A percentile compares a stretch with the other conserved stretches of the same genome.
Evolutionary conservation across 1,284 basidiomycete species (phyloP).

Genomic region (Puccinia triticina): DNA sequence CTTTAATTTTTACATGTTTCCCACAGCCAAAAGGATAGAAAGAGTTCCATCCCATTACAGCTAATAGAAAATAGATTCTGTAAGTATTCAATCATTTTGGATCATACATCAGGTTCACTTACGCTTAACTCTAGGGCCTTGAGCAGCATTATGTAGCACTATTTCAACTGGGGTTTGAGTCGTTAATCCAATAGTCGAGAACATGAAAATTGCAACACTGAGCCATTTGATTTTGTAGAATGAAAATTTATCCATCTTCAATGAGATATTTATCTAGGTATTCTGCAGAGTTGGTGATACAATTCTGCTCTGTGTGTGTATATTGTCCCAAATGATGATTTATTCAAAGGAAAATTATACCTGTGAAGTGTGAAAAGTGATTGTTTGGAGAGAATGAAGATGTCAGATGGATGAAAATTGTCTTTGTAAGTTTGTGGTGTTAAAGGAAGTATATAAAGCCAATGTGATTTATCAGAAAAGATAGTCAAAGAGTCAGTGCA

Average conservation of each 20-base stretch:
- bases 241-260: not conserved
- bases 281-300: not conserved
- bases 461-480: not conserved
- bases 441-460: too few species aligned
- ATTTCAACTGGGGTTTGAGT: not conserved
- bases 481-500: not conserved
- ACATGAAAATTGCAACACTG: not conserved
- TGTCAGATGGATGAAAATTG: too few species aligned
- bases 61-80: not conserved
- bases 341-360: too few species aligned
- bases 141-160: not conserved
- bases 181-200: not conserved
- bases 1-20: not conserved
- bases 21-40: slow-evolving; percentile 10
- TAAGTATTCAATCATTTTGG: not conserved
- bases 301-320: too few species aligned
- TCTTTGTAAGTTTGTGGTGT: too few species aligned
- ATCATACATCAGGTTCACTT: not conserved
- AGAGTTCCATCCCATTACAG: slow-evolving; percentile 38
- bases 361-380: too few species aligned
- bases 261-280: not conserved
- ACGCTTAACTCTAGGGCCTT: not conserved
- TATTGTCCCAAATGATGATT: not conserved
- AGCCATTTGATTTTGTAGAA: too few species aligned
- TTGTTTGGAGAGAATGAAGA: too few species aligned